These are phyloP conservation scores for Vitis rupestris DNA, from an alignment of 164 flowering plant genomes.

Conservation along the genomic window DNA sequence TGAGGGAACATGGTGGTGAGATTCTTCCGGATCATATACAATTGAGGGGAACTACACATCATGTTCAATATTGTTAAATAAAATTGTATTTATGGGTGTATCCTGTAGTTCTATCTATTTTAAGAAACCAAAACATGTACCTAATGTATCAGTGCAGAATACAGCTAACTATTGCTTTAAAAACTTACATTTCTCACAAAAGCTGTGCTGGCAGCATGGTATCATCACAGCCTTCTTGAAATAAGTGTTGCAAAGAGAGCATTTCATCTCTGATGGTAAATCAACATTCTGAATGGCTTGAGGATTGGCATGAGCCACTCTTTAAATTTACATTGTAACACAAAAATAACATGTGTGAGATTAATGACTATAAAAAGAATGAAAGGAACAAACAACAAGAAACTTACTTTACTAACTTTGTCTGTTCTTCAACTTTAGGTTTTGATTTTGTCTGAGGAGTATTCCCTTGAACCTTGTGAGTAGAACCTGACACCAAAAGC, in stretches of 20 bases:
- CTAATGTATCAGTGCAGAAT: background rate
- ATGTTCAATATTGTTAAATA: no score
- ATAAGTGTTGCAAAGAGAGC: constrained; percentile 55
- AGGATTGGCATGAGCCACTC: constrained; percentile 23
- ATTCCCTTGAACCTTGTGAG: constrained; percentile 14
- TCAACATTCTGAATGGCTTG: constrained; percentile 26
- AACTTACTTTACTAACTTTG: constrained; percentile 31
- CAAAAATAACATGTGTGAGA: constrained; percentile 9
- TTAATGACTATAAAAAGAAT: constrained; percentile 3
- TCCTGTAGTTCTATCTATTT: no score
- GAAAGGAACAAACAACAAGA: background rate
- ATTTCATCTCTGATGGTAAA: constrained; percentile 64
- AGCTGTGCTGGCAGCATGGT: constrained; percentile 86
- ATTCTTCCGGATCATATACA: no score
- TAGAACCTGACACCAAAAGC: constrained; percentile 17
- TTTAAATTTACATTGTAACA: constrained; percentile 9
- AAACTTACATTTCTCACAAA: constrained; percentile 68
- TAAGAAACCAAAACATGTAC: background rate
- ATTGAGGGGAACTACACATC: no score
- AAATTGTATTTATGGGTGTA: no score
- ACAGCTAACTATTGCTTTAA: background rate
- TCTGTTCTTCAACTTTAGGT: constrained; percentile 24
- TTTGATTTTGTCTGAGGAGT: constrained; percentile 14
- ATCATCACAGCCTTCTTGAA: constrained; percentile 82
- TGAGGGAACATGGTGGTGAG: no score